phyloP scores from a whole-genome alignment of 202 grass and related monocot species.

The Zizania palustris region DNA sequence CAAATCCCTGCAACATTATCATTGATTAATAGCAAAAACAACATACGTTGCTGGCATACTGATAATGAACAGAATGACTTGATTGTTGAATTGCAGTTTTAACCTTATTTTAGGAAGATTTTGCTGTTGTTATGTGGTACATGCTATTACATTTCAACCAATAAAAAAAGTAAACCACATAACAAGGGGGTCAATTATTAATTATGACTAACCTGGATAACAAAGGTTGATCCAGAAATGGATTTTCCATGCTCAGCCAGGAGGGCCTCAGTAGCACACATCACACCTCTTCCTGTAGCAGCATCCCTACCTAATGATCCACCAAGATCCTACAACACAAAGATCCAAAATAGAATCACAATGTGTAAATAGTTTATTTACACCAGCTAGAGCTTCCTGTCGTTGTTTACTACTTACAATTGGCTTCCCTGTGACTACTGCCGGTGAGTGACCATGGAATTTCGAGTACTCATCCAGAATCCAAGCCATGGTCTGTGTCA shows the following conservation, averaged over 20 bases:
- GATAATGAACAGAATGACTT: conserved; percentile 3
- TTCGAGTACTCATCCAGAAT: conserved; percentile 97
- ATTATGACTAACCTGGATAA: conserved; percentile 68
- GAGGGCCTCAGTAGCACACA: conserved; percentile 77
- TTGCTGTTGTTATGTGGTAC: neutral
- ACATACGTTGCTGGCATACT: neutral
- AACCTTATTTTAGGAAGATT: neutral
- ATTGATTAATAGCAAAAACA: conserved; percentile 1
- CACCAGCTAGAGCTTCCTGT: conserved; percentile 20
- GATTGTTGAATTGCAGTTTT: neutral
- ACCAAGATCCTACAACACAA: conserved; percentile 79
- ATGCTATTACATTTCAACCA: neutral
- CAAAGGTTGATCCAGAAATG: conserved; percentile 85
- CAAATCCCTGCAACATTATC: conserved; percentile 69
- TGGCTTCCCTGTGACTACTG: conserved; percentile 94
- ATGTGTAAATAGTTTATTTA: conserved; percentile 22
- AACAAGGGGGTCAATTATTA: conserved; percentile 6
- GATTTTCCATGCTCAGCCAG: conserved; percentile 79
- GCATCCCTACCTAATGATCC: conserved; percentile 94
- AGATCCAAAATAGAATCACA: neutral
- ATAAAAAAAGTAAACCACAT: conserved; percentile 3
- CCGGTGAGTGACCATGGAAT: conserved; percentile 95
- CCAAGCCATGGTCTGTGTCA: conserved; percentile 92
- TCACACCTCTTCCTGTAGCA: conserved; percentile 81
- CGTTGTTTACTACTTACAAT: conserved; percentile 65